These are phyloP conservation scores for Microbotryum silenes-acaulis DNA, from an alignment of 1,284 basidiomycete genomes.

Conservation along the genomic window DNA sequence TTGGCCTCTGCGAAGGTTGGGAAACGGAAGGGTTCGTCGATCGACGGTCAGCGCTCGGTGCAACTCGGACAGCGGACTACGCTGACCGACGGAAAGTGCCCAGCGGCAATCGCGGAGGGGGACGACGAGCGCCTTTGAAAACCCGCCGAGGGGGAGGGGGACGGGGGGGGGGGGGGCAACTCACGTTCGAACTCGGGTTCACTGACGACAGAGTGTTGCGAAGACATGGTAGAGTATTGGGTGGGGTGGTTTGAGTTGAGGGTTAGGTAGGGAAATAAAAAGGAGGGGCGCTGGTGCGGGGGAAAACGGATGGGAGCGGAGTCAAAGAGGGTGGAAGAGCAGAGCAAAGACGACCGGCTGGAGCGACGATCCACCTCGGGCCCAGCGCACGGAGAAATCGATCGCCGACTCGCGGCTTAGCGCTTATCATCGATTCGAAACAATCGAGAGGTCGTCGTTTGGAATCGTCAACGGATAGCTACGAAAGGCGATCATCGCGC, in stretches of 20 bases:
- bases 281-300: neutral
- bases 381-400: too few relatives aligned
- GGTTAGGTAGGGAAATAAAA: neutral
- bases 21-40: neutral
- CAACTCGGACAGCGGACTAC: neutral
- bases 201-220: slow-evolving; percentile 17
- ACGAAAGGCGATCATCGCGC: too few relatives aligned
- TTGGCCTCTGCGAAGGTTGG: slow-evolving; percentile 40
- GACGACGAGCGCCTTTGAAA: neutral
- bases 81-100: neutral
- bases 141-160: too few relatives aligned
- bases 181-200: slow-evolving; percentile 33
- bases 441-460: too few relatives aligned
- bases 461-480: too few relatives aligned
- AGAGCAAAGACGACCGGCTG: too few relatives aligned
- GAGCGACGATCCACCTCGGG: too few relatives aligned
- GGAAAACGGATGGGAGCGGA: too few relatives aligned
- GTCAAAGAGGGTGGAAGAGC: too few relatives aligned
- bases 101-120: neutral
- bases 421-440: too few relatives aligned
- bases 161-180: neutral
- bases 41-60: neutral
- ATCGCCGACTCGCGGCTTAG: too few relatives aligned
- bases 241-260: neutral
- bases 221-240: slow-evolving; percentile 18